Conservation (phyloP, 805 yeast species). For the Ogataea glucozyma region DNA sequence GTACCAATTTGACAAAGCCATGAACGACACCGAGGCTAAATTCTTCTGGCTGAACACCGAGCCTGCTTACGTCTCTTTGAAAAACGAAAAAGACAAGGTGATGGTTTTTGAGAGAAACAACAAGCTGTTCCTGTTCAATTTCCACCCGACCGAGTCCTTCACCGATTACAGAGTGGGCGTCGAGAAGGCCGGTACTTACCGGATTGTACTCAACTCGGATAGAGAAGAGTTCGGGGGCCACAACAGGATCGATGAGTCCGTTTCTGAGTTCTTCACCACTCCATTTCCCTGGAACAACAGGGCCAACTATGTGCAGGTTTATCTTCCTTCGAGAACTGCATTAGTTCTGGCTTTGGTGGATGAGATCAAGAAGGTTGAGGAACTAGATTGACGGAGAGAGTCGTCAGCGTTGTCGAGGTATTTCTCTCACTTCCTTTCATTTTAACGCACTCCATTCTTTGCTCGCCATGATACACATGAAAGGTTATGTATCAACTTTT, state of each 20-base stretch:
- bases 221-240: conserved; percentile 78
- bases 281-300: conserved; percentile 81
- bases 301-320: conserved; percentile 71
- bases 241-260: conserved; percentile 58
- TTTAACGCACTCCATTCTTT: conserved; percentile 2
- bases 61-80: conserved; percentile 83
- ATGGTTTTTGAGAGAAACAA: conserved; percentile 88
- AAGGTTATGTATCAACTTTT: too few species aligned
- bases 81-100: conserved; percentile 86
- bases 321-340: conserved; percentile 77
- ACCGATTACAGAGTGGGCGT: conserved; percentile 91
- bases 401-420: too few species aligned
- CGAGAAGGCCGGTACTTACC: conserved; percentile 73
- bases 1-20: conserved; percentile 78
- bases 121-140: conserved; percentile 81
- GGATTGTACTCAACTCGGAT: conserved; percentile 75
- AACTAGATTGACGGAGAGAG: not conserved
- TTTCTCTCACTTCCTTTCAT: not conserved
- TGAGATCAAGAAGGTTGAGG: conserved; percentile 24
- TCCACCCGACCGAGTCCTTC: conserved; percentile 82
- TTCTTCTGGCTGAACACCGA: conserved; percentile 71
- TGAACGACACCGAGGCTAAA: conserved; percentile 73
- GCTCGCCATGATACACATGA: too few species aligned
- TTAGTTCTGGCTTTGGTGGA: conserved; percentile 53
- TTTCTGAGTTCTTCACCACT: conserved; percentile 63